phyloP scores from a whole-genome alignment of 169 alveolate genomes.

The Blepharisma undulans region DNA sequence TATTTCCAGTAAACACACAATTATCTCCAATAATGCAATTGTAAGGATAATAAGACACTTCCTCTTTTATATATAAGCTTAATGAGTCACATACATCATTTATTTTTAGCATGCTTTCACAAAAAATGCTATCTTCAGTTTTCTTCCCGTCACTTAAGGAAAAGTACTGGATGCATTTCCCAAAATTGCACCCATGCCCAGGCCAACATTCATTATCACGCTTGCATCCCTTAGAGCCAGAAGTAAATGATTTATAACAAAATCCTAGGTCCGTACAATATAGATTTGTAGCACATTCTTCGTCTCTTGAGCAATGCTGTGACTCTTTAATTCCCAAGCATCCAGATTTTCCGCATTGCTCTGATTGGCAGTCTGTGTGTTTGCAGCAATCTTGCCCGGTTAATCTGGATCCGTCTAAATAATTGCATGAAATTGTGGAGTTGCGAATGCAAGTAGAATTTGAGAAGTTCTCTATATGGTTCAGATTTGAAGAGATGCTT shows the following conservation, averaged over 20 bases:
- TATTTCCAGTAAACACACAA: not conserved
- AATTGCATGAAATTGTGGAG: not conserved
- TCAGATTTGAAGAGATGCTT: not conserved
- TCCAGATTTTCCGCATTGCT: not conserved
- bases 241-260: not conserved
- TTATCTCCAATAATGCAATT: not conserved
- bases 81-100: not conserved
- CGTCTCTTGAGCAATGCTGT: not conserved
- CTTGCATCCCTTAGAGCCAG: not conserved
- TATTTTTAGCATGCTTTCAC: not conserved
- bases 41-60: not conserved
- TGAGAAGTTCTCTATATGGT: not conserved
- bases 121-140: not conserved
- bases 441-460: not conserved
- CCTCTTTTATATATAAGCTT: not conserved
- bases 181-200: constrained; percentile 18
- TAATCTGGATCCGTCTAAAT: not conserved
- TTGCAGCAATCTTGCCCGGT: not conserved
- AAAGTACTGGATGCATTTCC: not conserved
- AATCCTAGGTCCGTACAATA: not conserved
- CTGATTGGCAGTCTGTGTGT: not conserved
- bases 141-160: not conserved
- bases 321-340: not conserved
- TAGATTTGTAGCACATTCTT: not conserved
- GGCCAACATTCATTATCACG: not conserved